Evolutionary conservation across 2,329 filamentous ascomycete species (phyloP).

Genomic region (Samsoniella hepiali): DNA sequence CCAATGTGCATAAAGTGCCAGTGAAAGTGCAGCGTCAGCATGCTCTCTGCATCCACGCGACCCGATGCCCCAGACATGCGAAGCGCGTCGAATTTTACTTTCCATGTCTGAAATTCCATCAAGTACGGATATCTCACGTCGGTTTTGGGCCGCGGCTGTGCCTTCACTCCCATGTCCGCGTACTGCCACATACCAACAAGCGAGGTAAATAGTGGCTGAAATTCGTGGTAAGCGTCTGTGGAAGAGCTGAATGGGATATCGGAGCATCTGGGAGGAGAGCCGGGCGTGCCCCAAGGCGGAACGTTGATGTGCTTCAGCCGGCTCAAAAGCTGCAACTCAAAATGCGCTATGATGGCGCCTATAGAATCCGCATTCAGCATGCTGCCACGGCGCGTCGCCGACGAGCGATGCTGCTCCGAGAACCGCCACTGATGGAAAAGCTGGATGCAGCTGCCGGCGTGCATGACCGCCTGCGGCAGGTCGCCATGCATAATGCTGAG

Average conservation of each 20-base stretch:
- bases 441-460: conserved; percentile 10
- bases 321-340: conserved; percentile 5
- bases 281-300: background rate
- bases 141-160: background rate
- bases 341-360: conserved; percentile 3
- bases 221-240: conserved; percentile 2
- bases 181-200: conserved; percentile 4
- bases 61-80: background rate
- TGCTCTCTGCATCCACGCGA: background rate
- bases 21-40: background rate
- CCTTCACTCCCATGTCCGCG: background rate
- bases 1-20: background rate
- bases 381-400: background rate
- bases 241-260: background rate
- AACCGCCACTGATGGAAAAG: conserved; percentile 15
- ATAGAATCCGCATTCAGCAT: conserved; percentile 4
- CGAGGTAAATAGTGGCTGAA: background rate
- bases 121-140: background rate
- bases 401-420: background rate
- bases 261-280: background rate
- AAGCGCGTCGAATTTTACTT: conserved; percentile 3
- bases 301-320: background rate
- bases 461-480: conserved; percentile 7
- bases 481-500: conserved; percentile 6
- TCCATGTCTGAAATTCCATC: background rate